Evolutionary conservation across 1,284 basidiomycete genomes (phyloP), one percentile per base, ranked within the genome.

Genomic region (Bjerkandera adusta): DNA sequence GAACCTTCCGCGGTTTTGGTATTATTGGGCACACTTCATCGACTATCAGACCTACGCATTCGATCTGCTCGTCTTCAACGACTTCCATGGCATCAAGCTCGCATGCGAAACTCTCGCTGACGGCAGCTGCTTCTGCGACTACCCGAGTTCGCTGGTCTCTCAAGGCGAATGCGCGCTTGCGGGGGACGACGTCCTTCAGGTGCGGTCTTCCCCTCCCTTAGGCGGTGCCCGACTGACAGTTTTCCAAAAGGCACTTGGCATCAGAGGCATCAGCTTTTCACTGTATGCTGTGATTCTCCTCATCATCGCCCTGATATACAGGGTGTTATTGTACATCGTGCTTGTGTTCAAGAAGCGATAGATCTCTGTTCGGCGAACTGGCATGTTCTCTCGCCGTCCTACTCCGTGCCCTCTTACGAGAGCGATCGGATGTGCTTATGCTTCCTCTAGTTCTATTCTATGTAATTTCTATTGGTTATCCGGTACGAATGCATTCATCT

Each of bases 1-100:
- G 4, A 74, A 73, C n/a, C 66, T 83, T 7, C 79, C 79, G 0
- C 58, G 69, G 0, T 83, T 81, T 59, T 82, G 79, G 78, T 77
- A 70, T 57, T 77, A 71, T 54, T 76, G 72, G 45, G 75, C 77
- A 51, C 79, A 81, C 55, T 81, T 64, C 50, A 75, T 76, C 61
- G 72, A 76, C 52, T 76, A 70, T 45, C 64, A 73, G 56, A 68
- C 66, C 45, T 82, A 73, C 49, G 72, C 77, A 1, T 67, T 68
- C 41, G 59, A 67, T 36, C 54, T 68, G 24, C 58, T 69, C 18
- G 64, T 64, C 29, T 58, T 76, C 62, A 79, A 76, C 43, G 81
- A 84, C 58, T 59, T 83, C 22, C 57, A 62, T 16, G 77, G 75
- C 0, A 55, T 79, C 16, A 63, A 59, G 2, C 78, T 83, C 57